Base-by-base conservation (phyloP, 2,329 filamentous ascomycete genomes). In the Endoconidiophora polonica region DNA sequence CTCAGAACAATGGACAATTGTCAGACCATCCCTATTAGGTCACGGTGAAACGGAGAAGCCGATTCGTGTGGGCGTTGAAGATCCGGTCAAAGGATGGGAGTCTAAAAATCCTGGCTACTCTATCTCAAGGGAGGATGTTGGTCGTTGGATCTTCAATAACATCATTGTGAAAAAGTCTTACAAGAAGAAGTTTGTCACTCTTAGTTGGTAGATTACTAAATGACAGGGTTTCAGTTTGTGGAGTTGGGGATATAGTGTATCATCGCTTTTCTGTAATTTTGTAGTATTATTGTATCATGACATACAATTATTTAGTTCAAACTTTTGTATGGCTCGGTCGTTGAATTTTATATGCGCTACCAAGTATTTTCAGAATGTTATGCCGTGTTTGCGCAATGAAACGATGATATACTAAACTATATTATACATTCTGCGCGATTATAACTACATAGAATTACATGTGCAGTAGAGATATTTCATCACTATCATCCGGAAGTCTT, bases 111-210 rank as follows among this genome's bases (percentile, higher is more conserved):
- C 71, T 3, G 72, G 72, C 3, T 73, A 72, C 49, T 63, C 61
- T 1, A 71, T 74, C 44, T 65, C 63, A 5, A 58, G 69, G 36
- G 66, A 68, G 52, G 71, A 73, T 52, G 63, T 67, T 2, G 71
- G 71, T 0, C 59, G 57, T 50, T 74, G 70, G 68, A 60, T 72
- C 6, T 68, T 64, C 22, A 59, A 68, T 45, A 65, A 68, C 14
- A 40, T 66, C 23, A 38, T 71, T 3, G 7, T 58, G 24, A 50
- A 52, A 12, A 56, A 49, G 2, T 57, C 54, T 36, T 69, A 64
- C 40, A 12, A 56, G 16, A 57, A 60, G 20, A 70, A 66, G 59
- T 61, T 63, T 48, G 62, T 57, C 0, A 60, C 57, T 1, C 57
- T 69, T 24, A 66, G 65, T 0, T 66, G 63, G 51, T 66, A 56